Evolutionary conservation across 805 yeast genomes (phyloP), one percentile per base, ranked within the genome.

Genomic region (Candida awuae): DNA sequence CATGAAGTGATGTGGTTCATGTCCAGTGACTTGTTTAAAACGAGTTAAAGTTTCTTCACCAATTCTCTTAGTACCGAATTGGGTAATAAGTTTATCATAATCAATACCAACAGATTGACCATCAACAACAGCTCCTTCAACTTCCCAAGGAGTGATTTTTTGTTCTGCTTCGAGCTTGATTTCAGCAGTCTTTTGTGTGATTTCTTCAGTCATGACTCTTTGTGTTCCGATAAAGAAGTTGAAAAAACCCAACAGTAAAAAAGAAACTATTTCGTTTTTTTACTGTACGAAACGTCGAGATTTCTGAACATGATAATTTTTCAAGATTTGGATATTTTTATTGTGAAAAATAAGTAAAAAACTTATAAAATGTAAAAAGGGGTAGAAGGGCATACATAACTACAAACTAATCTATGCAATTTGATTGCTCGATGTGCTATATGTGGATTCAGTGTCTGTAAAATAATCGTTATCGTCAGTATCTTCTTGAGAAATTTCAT

Each of bases 71-170:
- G 97, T 87, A 52, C 98, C 98, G 53, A 92, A 92, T 56, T 84
- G 84, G 47, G 68, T 68, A 52, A 86, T 83, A 49, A 92, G 70
- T 63, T 86, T 86, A 42, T 85, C 90, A 58, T 92, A 92, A 65
- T 92, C 95, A 50, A 92, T 88, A 20, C 77, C 87, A 59, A 83
- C 88, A n/a, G 83, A 75, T 52, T 80, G 69, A 39, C 98, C 98
- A 53, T 88, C 94, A 42, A 86, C 96, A 34, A 90, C 94, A 3
- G 97, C 97, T 42, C 97, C 98, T 62, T 84, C 95, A 22, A 92
- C 98, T 59, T 92, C 98, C 98, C 98, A 92, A 35, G 98, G 98
- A 1, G 98, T 92, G 44, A 83, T 70, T 26, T 66, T 69, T 56
- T 80, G 88, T 41, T 70, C 78, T 2, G 51, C 47, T 35, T 39